Conservation (phyloP, 2,329 filamentous ascomycete species). For the Aspergillus pseudonomiae region DNA sequence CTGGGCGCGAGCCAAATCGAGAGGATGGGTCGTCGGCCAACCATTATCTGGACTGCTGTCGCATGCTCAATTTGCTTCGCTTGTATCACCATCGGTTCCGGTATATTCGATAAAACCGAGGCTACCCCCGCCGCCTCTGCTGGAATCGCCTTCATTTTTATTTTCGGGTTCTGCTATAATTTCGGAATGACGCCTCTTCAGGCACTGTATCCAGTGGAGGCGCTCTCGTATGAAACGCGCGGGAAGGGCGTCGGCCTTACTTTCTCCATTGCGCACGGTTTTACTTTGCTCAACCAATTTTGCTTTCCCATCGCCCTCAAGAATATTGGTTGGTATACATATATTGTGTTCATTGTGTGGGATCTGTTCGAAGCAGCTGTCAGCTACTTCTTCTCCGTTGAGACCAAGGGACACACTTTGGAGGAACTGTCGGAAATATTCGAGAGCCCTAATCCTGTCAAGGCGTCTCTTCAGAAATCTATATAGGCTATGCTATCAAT, state of each 20-base stretch:
- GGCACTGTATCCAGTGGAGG: conserved; percentile 57
- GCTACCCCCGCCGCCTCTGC: conserved; percentile 36
- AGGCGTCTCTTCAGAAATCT: conserved; percentile 46
- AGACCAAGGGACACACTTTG: conserved; percentile 56
- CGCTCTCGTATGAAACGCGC: conserved; percentile 57
- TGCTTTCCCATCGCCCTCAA: conserved; percentile 52
- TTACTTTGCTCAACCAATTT: conserved; percentile 52
- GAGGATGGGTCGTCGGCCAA: conserved; percentile 60
- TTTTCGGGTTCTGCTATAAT: conserved; percentile 60
- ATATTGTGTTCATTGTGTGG: conserved; percentile 52
- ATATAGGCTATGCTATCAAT: background rate
- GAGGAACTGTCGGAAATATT: conserved; percentile 57
- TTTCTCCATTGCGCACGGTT: conserved; percentile 49
- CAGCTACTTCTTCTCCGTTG: conserved; percentile 53
- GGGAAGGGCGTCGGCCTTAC: conserved; percentile 60
- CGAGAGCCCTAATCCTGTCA: conserved; percentile 54
- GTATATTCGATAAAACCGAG: conserved; percentile 16
- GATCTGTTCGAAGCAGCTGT: conserved; percentile 30
- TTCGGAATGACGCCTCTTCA: conserved; percentile 51
- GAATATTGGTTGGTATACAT: conserved; percentile 57
- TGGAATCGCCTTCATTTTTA: conserved; percentile 47
- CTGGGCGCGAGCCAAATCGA: conserved; percentile 61
- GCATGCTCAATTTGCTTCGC: conserved; percentile 48
- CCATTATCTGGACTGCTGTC: conserved; percentile 53
- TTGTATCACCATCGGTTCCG: conserved; percentile 43